phyloP scores from a whole-genome alignment of 2,329 filamentous ascomycete genomes.

The Epichloe typhina region DNA sequence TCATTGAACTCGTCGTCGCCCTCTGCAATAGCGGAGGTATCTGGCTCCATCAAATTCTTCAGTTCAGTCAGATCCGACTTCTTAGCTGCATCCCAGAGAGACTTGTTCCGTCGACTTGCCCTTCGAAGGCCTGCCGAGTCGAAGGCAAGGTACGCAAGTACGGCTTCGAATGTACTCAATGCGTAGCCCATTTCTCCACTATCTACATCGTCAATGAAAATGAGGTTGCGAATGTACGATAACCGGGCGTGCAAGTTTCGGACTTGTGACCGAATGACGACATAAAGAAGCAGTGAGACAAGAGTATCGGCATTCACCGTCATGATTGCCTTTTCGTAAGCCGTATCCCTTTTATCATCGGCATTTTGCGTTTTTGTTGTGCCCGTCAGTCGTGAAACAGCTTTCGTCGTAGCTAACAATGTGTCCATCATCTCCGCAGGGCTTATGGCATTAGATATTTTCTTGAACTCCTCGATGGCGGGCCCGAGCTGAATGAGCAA shows the following conservation, averaged over 20 bases:
- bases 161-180: slow-evolving; percentile 88
- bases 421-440: slow-evolving; percentile 84
- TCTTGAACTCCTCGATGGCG: slow-evolving; percentile 81
- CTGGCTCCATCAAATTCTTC: slow-evolving; percentile 66
- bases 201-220: slow-evolving; percentile 95
- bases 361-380: slow-evolving; percentile 28
- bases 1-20: slow-evolving; percentile 27
- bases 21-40: slow-evolving; percentile 33
- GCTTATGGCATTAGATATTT: slow-evolving; percentile 62
- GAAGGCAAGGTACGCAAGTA: slow-evolving; percentile 72
- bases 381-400: slow-evolving; percentile 57
- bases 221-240: slow-evolving; percentile 93
- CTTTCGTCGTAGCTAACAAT: slow-evolving; percentile 68
- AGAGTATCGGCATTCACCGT: slow-evolving; percentile 76
- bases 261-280: slow-evolving; percentile 83
- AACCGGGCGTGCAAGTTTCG: slow-evolving; percentile 78
- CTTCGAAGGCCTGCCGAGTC: slow-evolving; percentile 72
- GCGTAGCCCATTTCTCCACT: slow-evolving; percentile 94
- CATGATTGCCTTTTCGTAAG: slow-evolving; percentile 41
- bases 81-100: slow-evolving; percentile 75
- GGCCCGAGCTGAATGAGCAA: slow-evolving; percentile 62
- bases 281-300: slow-evolving; percentile 79
- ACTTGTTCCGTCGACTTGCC: slow-evolving; percentile 74
- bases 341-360: slow-evolving; percentile 15
- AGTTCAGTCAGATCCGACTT: slow-evolving; percentile 66